These are phyloP conservation scores for Claviceps sp. DNA, from an alignment of 2,329 filamentous ascomycete genomes.

Conservation along the genomic window DNA sequence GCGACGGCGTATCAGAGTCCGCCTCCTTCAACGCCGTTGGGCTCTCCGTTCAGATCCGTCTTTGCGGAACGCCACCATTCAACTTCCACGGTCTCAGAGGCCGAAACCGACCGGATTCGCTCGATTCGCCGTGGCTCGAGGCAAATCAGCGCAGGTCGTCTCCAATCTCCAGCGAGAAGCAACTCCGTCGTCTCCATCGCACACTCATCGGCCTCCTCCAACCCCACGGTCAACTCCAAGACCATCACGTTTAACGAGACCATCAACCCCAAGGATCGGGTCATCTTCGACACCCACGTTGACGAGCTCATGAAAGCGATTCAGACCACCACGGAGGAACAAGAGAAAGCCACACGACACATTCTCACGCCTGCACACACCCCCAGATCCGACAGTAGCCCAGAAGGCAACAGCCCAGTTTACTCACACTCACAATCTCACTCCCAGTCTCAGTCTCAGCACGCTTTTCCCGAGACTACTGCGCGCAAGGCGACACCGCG, in stretches of 20 bases:
- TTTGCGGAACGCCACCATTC: conserved; percentile 18
- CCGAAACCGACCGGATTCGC: conserved; percentile 13
- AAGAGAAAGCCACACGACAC: conserved; percentile 16
- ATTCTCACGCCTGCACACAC: conserved; percentile 12
- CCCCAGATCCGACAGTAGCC: conserved; percentile 4
- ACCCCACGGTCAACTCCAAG: conserved; percentile 23
- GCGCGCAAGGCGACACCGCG: conserved; percentile 14
- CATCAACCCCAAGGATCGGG: conserved; percentile 32
- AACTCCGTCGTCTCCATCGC: conserved; percentile 18
- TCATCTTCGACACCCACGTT: conserved; percentile 66
- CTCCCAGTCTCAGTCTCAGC: conserved; percentile 15
- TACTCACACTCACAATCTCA: too few relatives aligned
- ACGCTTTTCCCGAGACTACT: conserved; percentile 10
- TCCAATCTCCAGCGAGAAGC: conserved; percentile 20
- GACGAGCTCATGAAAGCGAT: conserved; percentile 84
- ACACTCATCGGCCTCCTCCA: conserved; percentile 10
- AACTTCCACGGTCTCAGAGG: conserved; percentile 10
- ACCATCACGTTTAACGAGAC: conserved; percentile 32
- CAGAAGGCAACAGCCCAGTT: conserved; percentile 12
- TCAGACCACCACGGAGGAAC: conserved; percentile 47
- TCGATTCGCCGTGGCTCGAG: conserved; percentile 13
- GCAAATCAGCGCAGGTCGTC: conserved; percentile 19
- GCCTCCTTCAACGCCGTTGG: conserved; percentile 19
- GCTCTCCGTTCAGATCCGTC: conserved; percentile 21
- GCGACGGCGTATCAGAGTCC: conserved; percentile 26